These are phyloP conservation scores for Penicillium lividum DNA, from an alignment of 495 filamentous ascomycete species.

Conservation along the genomic window DNA sequence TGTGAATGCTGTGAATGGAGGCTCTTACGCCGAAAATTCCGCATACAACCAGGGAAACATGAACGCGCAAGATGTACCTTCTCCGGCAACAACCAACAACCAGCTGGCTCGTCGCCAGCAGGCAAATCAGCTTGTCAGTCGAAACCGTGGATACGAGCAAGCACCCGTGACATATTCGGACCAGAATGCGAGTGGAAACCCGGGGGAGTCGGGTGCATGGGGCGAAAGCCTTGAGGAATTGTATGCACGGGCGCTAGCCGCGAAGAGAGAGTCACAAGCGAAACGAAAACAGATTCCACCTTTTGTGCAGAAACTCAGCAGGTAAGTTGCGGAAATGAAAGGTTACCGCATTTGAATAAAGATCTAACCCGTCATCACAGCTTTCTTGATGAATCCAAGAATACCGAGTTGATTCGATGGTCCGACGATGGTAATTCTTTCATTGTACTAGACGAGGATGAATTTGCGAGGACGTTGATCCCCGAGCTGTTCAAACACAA, in stretches of 20 bases:
- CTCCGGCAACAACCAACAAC: constrained; percentile 47
- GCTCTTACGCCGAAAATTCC: constrained; percentile 36
- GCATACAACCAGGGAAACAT: constrained; percentile 44
- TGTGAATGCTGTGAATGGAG: constrained; percentile 34
- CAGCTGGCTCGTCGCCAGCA: constrained; percentile 64
- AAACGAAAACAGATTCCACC: constrained; percentile 95
- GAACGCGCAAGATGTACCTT: constrained; percentile 44
- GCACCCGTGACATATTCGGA: constrained; percentile 53
- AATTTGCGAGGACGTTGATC: constrained; percentile 96
- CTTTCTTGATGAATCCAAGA: constrained; percentile 88
- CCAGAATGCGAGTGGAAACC: constrained; percentile 31
- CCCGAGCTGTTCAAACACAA: constrained; percentile 99
- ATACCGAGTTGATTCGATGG: constrained; percentile 95
- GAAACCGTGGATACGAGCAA: constrained; percentile 45
- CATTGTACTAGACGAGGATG: constrained; percentile 95
- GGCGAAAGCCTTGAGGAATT: constrained; percentile 70
- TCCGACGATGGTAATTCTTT: constrained; percentile 95
- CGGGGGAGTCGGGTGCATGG: constrained; percentile 55
- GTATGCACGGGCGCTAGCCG: constrained; percentile 69
- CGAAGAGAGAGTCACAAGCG: constrained; percentile 78
- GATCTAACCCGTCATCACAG: constrained; percentile 49
- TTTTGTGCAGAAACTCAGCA: constrained; percentile 98
- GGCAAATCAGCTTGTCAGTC: constrained; percentile 60
- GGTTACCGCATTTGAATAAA: not conserved
- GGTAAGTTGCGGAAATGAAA: constrained; percentile 52